These are phyloP conservation scores for Raphidocelis subcapitata DNA, from an alignment of 139 green algal species.

Conservation along the genomic window DNA sequence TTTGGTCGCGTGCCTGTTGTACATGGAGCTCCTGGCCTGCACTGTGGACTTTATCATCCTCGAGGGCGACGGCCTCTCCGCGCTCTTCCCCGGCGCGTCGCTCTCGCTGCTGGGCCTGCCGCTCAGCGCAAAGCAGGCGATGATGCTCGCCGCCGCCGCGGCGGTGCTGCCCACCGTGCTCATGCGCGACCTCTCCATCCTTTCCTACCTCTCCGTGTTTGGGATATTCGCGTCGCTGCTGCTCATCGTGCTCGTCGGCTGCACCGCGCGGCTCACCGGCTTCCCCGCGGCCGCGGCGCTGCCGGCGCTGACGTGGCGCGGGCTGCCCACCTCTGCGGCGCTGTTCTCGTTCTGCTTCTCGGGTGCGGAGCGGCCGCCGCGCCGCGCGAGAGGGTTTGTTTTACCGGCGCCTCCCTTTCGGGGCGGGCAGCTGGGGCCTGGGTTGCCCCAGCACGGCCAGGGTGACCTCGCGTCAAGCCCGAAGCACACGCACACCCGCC, in stretches of 20 bases:
- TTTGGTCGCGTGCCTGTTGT: constrained; percentile 36
- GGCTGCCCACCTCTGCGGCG: constrained; percentile 34
- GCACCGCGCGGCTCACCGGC: not conserved
- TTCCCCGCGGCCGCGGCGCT: not conserved
- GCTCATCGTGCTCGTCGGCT: constrained; percentile 15
- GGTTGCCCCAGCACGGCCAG: no score
- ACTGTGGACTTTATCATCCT: constrained; percentile 44
- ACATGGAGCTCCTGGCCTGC: constrained; percentile 45
- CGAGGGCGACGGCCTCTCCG: constrained; percentile 41
- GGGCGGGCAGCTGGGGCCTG: no score
- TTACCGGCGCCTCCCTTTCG: no score
- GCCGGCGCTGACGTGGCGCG: constrained; percentile 11
- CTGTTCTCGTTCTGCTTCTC: constrained; percentile 43
- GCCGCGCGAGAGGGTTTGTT: no score
- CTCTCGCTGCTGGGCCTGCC: not conserved
- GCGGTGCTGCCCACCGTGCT: constrained; percentile 43
- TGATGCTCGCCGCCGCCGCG: constrained; percentile 19
- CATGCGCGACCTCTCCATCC: constrained; percentile 40
- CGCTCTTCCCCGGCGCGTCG: constrained; percentile 19
- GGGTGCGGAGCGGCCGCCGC: no score
- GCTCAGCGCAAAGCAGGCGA: constrained; percentile 18
- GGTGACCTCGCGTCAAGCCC: no score
- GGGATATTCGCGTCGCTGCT: constrained; percentile 32
- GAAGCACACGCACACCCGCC: no score
- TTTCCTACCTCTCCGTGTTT: constrained; percentile 36